Percentiles rank a stretch among this genome's conserved stretches.
phyloP scores from a whole-genome alignment of 352 stramenopile genomes.

The Achlya hypogyna region DNA sequence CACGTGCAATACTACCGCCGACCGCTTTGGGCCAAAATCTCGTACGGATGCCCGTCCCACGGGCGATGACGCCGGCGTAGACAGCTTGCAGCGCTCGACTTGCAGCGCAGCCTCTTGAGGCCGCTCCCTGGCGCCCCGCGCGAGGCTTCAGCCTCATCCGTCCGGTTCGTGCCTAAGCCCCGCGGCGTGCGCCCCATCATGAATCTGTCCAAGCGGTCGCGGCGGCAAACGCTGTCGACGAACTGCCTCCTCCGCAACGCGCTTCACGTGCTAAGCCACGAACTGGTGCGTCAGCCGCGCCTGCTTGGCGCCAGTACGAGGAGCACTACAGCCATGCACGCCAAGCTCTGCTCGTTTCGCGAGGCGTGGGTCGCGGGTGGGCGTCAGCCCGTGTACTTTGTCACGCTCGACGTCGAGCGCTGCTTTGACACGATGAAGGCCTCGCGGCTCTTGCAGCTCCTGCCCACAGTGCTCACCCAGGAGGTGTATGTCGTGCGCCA shows the following conservation, averaged over 20 bases:
- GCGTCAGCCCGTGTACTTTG: conserved; percentile 36
- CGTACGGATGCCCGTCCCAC: conserved; percentile 25
- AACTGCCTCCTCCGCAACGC: conserved; percentile 51
- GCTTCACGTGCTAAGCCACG: conserved; percentile 49
- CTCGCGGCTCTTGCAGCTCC: conserved; percentile 46
- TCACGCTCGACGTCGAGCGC: conserved; percentile 64
- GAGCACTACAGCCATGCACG: conserved; percentile 63
- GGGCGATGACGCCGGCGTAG: conserved; percentile 19
- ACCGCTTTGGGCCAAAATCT: conserved; percentile 54
- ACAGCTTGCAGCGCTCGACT: conserved; percentile 36
- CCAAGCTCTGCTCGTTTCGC: conserved; percentile 40
- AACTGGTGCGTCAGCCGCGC: conserved; percentile 44
- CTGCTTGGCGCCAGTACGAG: conserved; percentile 47
- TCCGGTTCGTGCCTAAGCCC: conserved; percentile 58
- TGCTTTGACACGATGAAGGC: conserved; percentile 76
- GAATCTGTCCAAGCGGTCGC: conserved; percentile 42
- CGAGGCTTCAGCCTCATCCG: conserved; percentile 26
- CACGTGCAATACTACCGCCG: conserved; percentile 61
- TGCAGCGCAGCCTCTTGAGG: conserved; percentile 36
- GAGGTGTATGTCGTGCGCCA: conserved; percentile 70
- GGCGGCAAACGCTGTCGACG: conserved; percentile 26
- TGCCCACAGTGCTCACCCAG: conserved; percentile 54
- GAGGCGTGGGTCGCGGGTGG: background rate
- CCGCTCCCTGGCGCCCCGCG: conserved; percentile 13
- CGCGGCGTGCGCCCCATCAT: conserved; percentile 63